phyloP scores from a whole-genome alignment of 306 rosid genomes.

The Delonix regia region DNA sequence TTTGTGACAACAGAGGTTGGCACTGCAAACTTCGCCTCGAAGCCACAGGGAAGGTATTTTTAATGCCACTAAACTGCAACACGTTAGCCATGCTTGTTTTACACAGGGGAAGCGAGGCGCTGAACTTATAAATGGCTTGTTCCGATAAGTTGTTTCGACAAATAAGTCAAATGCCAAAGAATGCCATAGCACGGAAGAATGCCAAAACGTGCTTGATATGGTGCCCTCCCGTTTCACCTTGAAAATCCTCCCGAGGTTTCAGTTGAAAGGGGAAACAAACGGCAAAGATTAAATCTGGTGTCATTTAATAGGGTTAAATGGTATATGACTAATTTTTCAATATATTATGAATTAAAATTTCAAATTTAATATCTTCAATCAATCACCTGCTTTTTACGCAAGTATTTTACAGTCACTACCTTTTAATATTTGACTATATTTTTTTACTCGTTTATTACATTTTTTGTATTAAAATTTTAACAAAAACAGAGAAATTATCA shows the following conservation, averaged over 20 bases:
- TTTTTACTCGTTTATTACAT: too few species aligned
- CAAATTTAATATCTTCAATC: too few species aligned
- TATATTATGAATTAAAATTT: too few species aligned
- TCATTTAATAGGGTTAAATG: neutral
- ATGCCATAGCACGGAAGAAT: neutral
- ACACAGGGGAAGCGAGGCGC: neutral
- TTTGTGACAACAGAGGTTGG: constrained; percentile 33
- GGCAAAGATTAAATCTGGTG: neutral
- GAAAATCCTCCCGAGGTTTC: neutral
- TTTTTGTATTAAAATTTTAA: too few species aligned
- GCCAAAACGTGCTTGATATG: constrained; percentile 6
- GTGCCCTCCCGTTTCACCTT: neutral
- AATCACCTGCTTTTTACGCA: too few species aligned
- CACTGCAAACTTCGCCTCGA: constrained; percentile 34
- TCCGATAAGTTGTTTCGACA: constrained; percentile 47
- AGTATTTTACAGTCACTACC: too few species aligned
- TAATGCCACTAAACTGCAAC: constrained; percentile 53
- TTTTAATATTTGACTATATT: neutral
- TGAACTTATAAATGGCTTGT: neutral
- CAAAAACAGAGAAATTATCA: neutral
- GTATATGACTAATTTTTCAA: neutral
- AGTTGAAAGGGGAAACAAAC: neutral
- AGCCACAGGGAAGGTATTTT: constrained; percentile 31
- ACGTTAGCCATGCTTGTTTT: constrained; percentile 54
- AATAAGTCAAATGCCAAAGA: constrained; percentile 25